Evolutionary conservation across 148 eudicot genomes (phyloP), one percentile per base, ranked within the genome.

Genomic region (Bassia scoparia): DNA sequence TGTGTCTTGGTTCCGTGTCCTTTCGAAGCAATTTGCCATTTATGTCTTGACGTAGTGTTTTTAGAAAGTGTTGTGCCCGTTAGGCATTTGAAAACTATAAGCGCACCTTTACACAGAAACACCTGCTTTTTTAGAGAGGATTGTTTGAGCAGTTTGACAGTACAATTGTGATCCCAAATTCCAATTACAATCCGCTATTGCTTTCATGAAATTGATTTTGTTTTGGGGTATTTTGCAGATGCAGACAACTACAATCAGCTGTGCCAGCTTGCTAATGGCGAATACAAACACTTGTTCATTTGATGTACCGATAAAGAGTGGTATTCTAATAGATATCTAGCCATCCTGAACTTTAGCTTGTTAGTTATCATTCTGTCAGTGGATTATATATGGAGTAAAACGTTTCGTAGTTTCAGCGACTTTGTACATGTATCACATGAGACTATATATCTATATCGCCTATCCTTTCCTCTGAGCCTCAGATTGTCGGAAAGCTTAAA

Each of bases 271-370:
- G 97, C 97, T 11, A 91, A 89, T 78, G 97, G 97, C 53, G 98
- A 94, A 54, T 88, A 74, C 70, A 94, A 89, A 78, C 86, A 94
- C 83, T 82, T 94, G 90, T 94, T 94, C 73, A 86, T 93, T 62
- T 93, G 77, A 21, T 35, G 46, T 1, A 24, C 66, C 34, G 43
- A 52, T 18, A 21, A 1, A 52, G 7, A 52, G n/a, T 52, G 26
- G 20, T 24, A 52, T 52, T 52, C 21, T 3, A 50, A 50, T 17
- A 17, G 21, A 50, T 50, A 20, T 52, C 9, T 17, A 1, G 26
- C 21, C 56, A 18, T 48, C 52, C 14, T 49, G 17, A 49, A 52
- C 24, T 18, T 7, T 52, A 52, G 56, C 26, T 52, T 52, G 21
- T 52, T 7, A 21, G n/a, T 10, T 21, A 10, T 52, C 24, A 49